Evolutionary conservation across 108 stramenopile species (phyloP).

Genomic region (Cyclostephanos tholiformis): DNA sequence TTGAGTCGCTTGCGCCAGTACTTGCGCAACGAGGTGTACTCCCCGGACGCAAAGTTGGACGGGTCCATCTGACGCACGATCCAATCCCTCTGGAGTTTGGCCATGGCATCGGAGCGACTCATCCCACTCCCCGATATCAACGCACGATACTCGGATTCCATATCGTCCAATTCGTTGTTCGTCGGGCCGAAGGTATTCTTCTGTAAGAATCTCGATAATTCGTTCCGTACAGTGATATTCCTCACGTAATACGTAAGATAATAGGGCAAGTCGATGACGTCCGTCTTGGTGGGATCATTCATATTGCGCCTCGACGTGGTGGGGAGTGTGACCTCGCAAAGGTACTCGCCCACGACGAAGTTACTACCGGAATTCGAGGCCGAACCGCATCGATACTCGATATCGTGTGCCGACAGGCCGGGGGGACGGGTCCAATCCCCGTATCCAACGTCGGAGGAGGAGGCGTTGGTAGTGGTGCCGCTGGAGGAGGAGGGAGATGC

Average conservation of each 20-base stretch:
- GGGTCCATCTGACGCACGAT: slow-evolving; percentile 39
- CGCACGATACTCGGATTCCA: slow-evolving; percentile 7
- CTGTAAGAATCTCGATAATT: slow-evolving; percentile 50
- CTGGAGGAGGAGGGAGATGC: no score
- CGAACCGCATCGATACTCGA: slow-evolving; percentile 22
- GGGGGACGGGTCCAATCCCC: slow-evolving; percentile 35
- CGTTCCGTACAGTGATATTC: slow-evolving; percentile 21
- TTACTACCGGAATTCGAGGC: slow-evolving; percentile 38
- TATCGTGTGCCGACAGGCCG: background rate
- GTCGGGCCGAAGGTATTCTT: slow-evolving; percentile 56
- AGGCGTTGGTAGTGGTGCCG: no score
- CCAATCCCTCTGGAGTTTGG: slow-evolving; percentile 28
- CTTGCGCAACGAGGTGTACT: slow-evolving; percentile 29
- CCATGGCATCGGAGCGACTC: slow-evolving; percentile 17
- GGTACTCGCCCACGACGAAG: slow-evolving; percentile 29
- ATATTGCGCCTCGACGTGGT: slow-evolving; percentile 3
- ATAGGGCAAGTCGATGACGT: slow-evolving; percentile 23
- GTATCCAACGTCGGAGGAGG: no score
- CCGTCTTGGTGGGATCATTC: slow-evolving; percentile 5
- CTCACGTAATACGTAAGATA: slow-evolving; percentile 34
- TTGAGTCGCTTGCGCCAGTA: slow-evolving; percentile 50
- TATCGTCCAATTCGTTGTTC: slow-evolving; percentile 15
- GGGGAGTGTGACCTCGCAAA: slow-evolving; percentile 43
- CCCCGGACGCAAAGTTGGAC: slow-evolving; percentile 26
- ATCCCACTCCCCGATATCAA: background rate